Conservation (phyloP, 257 asterid genomes). For the Solanum paucissectum region DNA sequence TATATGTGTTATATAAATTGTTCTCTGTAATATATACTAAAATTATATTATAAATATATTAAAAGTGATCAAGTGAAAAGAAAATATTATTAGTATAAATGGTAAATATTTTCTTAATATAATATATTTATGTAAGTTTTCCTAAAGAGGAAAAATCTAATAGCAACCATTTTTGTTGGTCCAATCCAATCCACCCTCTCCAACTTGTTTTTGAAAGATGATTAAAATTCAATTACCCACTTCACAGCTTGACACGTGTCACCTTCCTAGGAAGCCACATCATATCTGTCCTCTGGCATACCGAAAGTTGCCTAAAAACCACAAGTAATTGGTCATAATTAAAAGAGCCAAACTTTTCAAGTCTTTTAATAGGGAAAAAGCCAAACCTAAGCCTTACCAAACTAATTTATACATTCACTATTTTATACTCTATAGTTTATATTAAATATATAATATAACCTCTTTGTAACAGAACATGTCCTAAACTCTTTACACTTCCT, state of each 20-base stretch:
- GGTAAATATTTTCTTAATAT: too few relatives aligned
- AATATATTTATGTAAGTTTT: too few relatives aligned
- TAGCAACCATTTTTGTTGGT: neutral
- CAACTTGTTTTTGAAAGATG: slow-evolving; percentile 7
- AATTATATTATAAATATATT: too few relatives aligned
- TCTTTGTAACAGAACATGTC: slow-evolving; percentile 1
- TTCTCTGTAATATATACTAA: too few relatives aligned
- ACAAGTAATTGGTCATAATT: slow-evolving; percentile 38
- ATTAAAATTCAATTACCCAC: neutral
- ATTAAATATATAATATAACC: neutral
- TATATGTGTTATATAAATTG: too few relatives aligned
- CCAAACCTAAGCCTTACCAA: neutral
- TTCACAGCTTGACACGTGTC: slow-evolving; percentile 22
- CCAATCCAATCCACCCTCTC: slow-evolving; percentile 24
- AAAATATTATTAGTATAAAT: too few relatives aligned
- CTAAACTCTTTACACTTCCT: neutral
- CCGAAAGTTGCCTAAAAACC: slow-evolving; percentile 25
- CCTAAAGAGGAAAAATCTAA: slow-evolving; percentile 21
- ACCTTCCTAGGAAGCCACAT: slow-evolving; percentile 15
- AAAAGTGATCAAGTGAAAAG: too few relatives aligned
- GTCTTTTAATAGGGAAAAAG: neutral
- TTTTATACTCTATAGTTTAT: neutral
- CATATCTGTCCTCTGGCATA: slow-evolving; percentile 1
- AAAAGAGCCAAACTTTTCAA: slow-evolving; percentile 28
- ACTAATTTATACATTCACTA: neutral